These are phyloP conservation scores for Aspergillus phoenicis DNA, from an alignment of 2,329 filamentous ascomycete species.

Conservation along the genomic window DNA sequence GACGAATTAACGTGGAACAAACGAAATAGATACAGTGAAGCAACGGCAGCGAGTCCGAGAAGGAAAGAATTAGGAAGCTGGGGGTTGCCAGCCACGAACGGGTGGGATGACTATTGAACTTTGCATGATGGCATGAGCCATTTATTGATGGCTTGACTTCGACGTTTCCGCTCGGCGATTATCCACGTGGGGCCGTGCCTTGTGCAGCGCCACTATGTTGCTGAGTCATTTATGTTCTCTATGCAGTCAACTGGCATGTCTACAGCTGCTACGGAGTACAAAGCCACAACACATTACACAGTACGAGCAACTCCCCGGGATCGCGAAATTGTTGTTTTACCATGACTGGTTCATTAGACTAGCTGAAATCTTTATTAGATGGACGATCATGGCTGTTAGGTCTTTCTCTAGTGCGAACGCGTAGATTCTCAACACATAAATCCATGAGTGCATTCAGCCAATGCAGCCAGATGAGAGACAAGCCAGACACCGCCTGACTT, in stretches of 20 bases:
- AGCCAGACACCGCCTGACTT: not conserved
- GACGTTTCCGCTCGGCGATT: not conserved
- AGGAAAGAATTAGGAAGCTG: not conserved
- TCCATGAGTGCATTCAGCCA: not conserved
- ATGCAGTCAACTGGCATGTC: not conserved
- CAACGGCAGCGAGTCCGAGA: not conserved
- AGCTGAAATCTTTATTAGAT: not conserved
- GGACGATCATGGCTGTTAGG: not conserved
- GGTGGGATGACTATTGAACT: not conserved
- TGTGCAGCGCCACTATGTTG: not conserved
- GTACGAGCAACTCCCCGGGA: not conserved
- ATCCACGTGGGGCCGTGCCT: not conserved
- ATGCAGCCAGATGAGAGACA: not conserved
- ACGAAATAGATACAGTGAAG: not conserved
- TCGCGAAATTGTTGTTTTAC: too few species aligned
- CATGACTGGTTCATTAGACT: too few species aligned
- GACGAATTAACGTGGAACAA: not conserved
- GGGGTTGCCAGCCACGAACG: constrained; percentile 1
- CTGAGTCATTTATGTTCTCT: not conserved
- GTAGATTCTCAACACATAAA: not conserved
- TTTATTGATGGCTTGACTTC: not conserved
- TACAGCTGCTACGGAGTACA: not conserved
- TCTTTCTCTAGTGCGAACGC: not conserved
- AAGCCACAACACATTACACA: not conserved
- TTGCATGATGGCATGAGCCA: constrained; percentile 1